Base-by-base conservation (phyloP, 2,329 filamentous ascomycete genomes). In the Arthroderma uncinatum region DNA sequence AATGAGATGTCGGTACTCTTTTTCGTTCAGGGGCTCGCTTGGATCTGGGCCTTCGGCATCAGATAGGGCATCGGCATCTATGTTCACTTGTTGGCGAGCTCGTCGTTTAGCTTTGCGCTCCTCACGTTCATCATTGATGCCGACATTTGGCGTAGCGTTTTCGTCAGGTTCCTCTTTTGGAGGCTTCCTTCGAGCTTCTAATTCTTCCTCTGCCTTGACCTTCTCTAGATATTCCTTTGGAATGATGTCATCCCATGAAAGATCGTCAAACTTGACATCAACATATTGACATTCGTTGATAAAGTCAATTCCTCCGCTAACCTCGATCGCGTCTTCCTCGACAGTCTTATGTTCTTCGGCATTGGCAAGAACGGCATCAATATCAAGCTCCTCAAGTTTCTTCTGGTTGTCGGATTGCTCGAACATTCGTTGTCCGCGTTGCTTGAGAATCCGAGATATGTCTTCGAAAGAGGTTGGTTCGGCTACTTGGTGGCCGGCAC, bases 211-310 rank as follows among this genome's bases (percentile, higher is more conserved):
- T 0, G 84, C 85, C 70, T 94, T 95, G 72, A 97, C 87, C 59
- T 84, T 85, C 14, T 91, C 91, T 16, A 98, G 80, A 66, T 95
- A 85, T 6, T 95, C 90, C 59, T 91, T 90, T 0, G 93, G 94
- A 64, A 98, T 97, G 65, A 98, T 98, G 63, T 97, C 87, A 66
- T 98, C 93, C 93, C 93, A 98, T 64, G 94, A 90, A 25, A 97
- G 83, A 62, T 97, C 81, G 59, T 77, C 88, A 23, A 97, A 87
- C 73, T 97, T 97, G 71, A 97, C 92, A 71, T 98, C 93, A 0
- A 93, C 96, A 67, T 95, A 95, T 68, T 97, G 90, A 64, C 88
- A 88, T 59, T 83, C 85, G 64, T 81, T 84, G 75, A 98, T 84
- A 71, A 97, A 98, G 61, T 95, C 95, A 68, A 96, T 92, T 74